These are phyloP conservation scores for Voacanga thouarsii DNA, from an alignment of 257 asterid species.

Conservation along the genomic window DNA sequence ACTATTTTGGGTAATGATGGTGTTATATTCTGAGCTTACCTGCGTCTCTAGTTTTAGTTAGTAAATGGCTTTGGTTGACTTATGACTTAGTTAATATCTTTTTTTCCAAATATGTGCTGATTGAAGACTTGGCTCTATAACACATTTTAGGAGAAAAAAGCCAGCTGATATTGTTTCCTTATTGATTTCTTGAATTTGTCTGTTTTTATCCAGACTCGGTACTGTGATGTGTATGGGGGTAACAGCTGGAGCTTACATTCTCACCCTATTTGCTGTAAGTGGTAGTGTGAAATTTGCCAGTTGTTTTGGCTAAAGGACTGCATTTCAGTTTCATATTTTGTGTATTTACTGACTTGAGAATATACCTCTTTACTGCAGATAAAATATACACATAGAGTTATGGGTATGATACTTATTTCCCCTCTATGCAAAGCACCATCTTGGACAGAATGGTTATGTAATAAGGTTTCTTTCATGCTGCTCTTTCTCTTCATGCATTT, in stretches of 20 bases:
- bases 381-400: constrained; percentile 65
- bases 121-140: background rate
- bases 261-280: constrained; percentile 92
- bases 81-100: background rate
- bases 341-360: constrained; percentile 16
- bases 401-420: constrained; percentile 92
- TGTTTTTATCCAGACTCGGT: constrained; percentile 58
- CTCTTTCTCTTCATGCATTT: background rate
- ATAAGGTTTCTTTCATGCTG: constrained; percentile 52
- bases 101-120: background rate
- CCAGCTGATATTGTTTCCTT: constrained; percentile 7
- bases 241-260: constrained; percentile 92
- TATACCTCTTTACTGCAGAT: constrained; percentile 44
- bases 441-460: constrained; percentile 96
- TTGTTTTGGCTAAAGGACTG: background rate
- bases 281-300: background rate
- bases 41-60: background rate
- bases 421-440: constrained; percentile 94
- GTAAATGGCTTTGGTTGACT: background rate
- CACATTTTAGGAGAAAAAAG: background rate
- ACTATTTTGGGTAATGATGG: constrained; percentile 42
- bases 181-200: constrained; percentile 1
- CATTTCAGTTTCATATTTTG: background rate
- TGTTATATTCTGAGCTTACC: background rate
- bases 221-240: constrained; percentile 95